Percentiles rank a stretch among this genome's conserved stretches.
phyloP scores from a whole-genome alignment of 129 eudicot species.

The Artemisia annua region DNA sequence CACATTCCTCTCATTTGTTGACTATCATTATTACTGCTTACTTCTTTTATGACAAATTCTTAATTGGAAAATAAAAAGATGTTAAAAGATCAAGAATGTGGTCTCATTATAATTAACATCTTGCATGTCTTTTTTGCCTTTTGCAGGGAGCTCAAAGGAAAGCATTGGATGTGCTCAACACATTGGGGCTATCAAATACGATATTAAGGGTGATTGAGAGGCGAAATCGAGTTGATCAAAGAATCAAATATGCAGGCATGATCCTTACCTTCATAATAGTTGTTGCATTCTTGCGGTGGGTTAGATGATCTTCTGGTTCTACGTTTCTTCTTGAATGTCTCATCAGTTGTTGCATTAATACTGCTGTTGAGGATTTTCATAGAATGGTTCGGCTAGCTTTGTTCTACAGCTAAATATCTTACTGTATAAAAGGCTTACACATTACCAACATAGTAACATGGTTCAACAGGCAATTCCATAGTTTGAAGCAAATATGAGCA shows the following conservation, averaged over 20 bases:
- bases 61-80: too few relatives aligned
- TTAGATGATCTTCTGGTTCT: constrained; percentile 35
- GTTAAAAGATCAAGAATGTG: neutral
- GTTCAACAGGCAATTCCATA: constrained; percentile 1
- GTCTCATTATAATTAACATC: neutral
- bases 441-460: neutral
- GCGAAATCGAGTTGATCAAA: constrained; percentile 71
- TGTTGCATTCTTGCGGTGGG: constrained; percentile 79
- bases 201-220: constrained; percentile 82
- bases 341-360: neutral
- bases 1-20: neutral
- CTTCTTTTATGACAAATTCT: neutral
- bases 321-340: neutral
- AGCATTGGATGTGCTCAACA: constrained; percentile 88
- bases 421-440: constrained; percentile 3
- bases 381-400: constrained; percentile 11
- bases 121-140: constrained; percentile 24
- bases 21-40: neutral
- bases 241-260: constrained; percentile 88
- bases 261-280: constrained; percentile 53
- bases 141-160: constrained; percentile 95
- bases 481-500: too few relatives aligned
- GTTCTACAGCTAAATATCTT: neutral
- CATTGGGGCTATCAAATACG: constrained; percentile 88
- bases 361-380: neutral